phyloP scores from a whole-genome alignment of 2,329 filamentous ascomycete genomes.

The Clonostachys chloroleuca region DNA sequence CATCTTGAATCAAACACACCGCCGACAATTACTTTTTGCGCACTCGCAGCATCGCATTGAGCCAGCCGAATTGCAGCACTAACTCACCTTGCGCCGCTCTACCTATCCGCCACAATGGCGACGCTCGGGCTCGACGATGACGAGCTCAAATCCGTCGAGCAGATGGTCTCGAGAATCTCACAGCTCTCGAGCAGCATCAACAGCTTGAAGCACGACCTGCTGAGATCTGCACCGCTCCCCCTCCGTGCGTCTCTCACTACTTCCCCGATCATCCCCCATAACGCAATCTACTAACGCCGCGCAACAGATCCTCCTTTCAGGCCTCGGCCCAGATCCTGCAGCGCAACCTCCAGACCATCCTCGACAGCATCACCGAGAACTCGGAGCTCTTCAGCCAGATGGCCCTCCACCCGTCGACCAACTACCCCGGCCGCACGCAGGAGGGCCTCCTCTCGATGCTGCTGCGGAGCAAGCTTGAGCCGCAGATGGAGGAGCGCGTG shows the following conservation, averaged over 20 bases:
- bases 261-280: background rate
- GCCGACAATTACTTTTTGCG: too few relatives aligned
- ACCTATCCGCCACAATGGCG: slow-evolving; percentile 19
- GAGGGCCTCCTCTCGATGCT: slow-evolving; percentile 63
- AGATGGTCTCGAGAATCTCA: slow-evolving; percentile 62
- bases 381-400: slow-evolving; percentile 63
- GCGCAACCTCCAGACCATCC: slow-evolving; percentile 63
- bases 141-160: slow-evolving; percentile 65
- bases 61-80: too few relatives aligned
- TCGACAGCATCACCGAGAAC: slow-evolving; percentile 61
- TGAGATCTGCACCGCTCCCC: slow-evolving; percentile 63
- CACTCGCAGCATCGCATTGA: too few relatives aligned
- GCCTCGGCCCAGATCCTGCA: slow-evolving; percentile 69
- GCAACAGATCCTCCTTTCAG: slow-evolving; percentile 62
- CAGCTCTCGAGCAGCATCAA: slow-evolving; percentile 66
- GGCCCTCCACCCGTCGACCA: slow-evolving; percentile 71
- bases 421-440: slow-evolving; percentile 67
- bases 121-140: slow-evolving; percentile 49
- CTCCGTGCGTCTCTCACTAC: slow-evolving; percentile 42
- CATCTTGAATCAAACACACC: too few relatives aligned
- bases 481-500: slow-evolving; percentile 70
- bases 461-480: slow-evolving; percentile 80
- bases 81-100: background rate
- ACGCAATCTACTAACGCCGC: slow-evolving; percentile 1
- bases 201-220: slow-evolving; percentile 57